phyloP scores from a whole-genome alignment of 768 basidiomycete species.

The Mycena rosella region DNA sequence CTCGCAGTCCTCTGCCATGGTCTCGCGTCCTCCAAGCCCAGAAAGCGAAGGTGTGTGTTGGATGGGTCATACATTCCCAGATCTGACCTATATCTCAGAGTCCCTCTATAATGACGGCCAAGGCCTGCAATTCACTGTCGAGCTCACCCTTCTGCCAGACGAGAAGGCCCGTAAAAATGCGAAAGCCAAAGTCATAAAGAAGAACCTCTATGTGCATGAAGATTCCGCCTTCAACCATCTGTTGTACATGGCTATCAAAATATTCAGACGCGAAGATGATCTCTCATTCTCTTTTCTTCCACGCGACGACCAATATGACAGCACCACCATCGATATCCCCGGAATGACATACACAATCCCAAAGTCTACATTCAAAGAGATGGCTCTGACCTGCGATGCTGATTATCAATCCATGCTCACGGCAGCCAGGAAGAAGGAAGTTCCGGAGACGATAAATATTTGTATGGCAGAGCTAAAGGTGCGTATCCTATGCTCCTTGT shows the following conservation, averaged over 20 bases:
- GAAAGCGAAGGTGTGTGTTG: background rate
- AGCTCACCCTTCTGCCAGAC: background rate
- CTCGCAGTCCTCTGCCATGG: background rate
- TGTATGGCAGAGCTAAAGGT: background rate
- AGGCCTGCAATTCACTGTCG: background rate
- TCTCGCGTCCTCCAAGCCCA: background rate
- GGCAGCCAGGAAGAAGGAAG: background rate
- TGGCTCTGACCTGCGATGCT: background rate
- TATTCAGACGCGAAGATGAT: background rate
- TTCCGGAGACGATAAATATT: background rate
- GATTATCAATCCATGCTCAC: background rate
- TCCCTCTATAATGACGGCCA: background rate
- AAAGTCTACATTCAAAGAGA: background rate
- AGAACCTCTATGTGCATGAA: background rate
- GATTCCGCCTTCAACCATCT: background rate
- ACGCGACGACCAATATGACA: background rate
- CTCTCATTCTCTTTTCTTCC: background rate
- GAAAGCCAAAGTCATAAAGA: background rate
- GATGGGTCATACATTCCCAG: background rate
- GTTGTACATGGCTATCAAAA: background rate
- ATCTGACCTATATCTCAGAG: too few relatives aligned
- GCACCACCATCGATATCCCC: background rate
- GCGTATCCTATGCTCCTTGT: background rate
- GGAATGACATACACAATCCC: background rate
- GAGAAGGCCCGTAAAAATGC: background rate